A percentile compares a stretch with the other conserved stretches of the same genome.
These are phyloP conservation scores for Bocquillonia castaneifolia DNA, from an alignment of 441 rosid genomes.

Conservation along the genomic window DNA sequence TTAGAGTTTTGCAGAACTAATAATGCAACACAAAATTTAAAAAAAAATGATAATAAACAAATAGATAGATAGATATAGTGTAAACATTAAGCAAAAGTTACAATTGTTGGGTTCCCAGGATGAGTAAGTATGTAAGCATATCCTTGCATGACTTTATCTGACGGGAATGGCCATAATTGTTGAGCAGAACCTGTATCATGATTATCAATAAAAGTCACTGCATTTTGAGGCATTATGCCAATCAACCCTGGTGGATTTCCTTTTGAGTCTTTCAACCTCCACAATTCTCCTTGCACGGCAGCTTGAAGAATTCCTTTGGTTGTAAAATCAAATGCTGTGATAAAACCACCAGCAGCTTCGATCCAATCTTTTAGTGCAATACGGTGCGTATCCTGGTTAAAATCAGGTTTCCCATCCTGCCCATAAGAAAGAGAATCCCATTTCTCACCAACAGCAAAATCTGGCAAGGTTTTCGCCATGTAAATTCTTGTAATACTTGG, in stretches of 20 bases:
- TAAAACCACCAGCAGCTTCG: conserved; percentile 48
- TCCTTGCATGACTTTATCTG: conserved; percentile 84
- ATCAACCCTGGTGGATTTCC: conserved; percentile 81
- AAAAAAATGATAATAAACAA: background rate
- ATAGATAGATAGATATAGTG: too few species aligned
- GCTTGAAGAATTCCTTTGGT: conserved; percentile 74
- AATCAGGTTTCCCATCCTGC: conserved; percentile 40
- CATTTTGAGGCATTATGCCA: conserved; percentile 57
- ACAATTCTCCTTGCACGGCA: conserved; percentile 64
- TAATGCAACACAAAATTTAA: background rate
- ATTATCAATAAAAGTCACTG: conserved; percentile 79
- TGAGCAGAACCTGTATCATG: conserved; percentile 81
- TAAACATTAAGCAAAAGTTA: conserved; percentile 31
- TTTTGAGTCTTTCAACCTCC: conserved; percentile 63
- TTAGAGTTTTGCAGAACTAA: background rate
- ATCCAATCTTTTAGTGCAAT: conserved; percentile 51
- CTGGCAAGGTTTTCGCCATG: conserved; percentile 45
- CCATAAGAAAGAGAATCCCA: conserved; percentile 57
- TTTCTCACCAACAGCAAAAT: conserved; percentile 76
- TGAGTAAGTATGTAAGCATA: conserved; percentile 85
- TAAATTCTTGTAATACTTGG: conserved; percentile 50
- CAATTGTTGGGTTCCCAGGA: conserved; percentile 72
- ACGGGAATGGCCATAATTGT: conserved; percentile 58
- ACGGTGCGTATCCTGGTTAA: conserved; percentile 54
- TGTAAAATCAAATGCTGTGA: conserved; percentile 73